Percentiles rank a stretch among this genome's conserved stretches.
Evolutionary conservation across 208 protist species (phyloP).

Genomic region (Crithidia fasciculata): DNA sequence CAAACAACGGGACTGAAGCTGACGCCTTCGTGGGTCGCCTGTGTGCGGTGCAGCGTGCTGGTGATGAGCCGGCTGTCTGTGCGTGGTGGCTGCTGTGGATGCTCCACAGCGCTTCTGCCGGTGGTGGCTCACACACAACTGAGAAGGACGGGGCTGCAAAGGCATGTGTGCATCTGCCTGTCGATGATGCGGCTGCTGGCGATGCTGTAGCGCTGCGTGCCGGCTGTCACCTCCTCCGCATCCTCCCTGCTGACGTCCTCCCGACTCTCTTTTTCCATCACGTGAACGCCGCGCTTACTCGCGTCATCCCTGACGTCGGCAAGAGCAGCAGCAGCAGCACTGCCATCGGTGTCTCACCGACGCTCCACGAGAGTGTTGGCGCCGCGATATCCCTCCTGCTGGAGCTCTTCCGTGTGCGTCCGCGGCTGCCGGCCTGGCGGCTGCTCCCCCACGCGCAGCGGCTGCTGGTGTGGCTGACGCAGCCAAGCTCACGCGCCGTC

Average conservation of each 20-base stretch:
- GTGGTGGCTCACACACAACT: too few species aligned
- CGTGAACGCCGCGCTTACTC: not conserved
- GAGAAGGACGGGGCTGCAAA: too few species aligned
- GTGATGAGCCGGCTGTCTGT: not conserved
- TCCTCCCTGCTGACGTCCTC: too few species aligned
- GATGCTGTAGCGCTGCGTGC: too few species aligned
- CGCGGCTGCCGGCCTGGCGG: slow-evolving; percentile 25
- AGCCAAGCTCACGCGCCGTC: not conserved
- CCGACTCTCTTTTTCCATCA: not conserved
- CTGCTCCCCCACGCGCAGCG: slow-evolving; percentile 31
- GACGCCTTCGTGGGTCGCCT: not conserved
- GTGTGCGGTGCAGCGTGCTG: not conserved
- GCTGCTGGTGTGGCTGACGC: slow-evolving; percentile 28
- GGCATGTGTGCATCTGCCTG: too few species aligned
- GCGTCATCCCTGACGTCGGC: not conserved
- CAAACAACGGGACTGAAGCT: not conserved
- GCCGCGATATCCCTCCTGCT: slow-evolving; percentile 20
- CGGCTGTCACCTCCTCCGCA: too few species aligned
- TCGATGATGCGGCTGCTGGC: too few species aligned
- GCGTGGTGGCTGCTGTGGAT: slow-evolving; percentile 39
- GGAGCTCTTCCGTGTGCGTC: slow-evolving; percentile 20
- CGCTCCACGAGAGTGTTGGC: not conserved
- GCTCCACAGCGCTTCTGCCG: not conserved
- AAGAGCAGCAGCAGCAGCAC: not conserved
- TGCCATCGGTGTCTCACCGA: not conserved